phyloP scores from a whole-genome alignment of 75 land plant genomes.

The Cryptomeria japonica region DNA sequence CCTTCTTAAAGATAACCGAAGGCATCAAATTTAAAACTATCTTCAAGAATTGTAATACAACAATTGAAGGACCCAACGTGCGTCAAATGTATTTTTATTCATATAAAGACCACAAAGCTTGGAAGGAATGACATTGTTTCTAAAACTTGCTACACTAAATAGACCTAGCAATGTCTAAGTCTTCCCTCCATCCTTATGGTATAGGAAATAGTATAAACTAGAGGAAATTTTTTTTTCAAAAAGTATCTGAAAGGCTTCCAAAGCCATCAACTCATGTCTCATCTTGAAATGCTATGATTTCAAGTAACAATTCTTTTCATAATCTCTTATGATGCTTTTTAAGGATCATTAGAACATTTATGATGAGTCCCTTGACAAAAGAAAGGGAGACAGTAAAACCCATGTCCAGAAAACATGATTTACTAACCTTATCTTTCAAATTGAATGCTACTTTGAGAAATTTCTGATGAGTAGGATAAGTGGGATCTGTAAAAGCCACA shows the following conservation, averaged over 20 bases:
- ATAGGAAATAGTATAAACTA: not conserved
- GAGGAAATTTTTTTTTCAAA: not conserved
- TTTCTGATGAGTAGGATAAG: not conserved
- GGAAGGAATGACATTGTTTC: too few relatives aligned
- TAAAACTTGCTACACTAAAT: too few relatives aligned
- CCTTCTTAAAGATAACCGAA: too few relatives aligned
- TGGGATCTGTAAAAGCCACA: not conserved
- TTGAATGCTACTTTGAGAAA: not conserved
- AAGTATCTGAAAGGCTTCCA: not conserved
- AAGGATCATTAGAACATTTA: too few relatives aligned
- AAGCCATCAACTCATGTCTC: not conserved
- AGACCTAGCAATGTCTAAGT: not conserved
- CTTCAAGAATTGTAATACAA: too few relatives aligned
- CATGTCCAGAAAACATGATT: not conserved
- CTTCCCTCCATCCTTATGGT: not conserved
- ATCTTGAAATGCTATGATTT: not conserved
- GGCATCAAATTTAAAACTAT: too few relatives aligned
- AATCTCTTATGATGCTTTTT: too few relatives aligned
- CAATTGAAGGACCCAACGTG: too few relatives aligned
- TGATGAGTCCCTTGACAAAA: not conserved
- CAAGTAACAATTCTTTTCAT: not conserved
- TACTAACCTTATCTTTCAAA: conserved; percentile 5
- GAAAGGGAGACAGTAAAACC: not conserved
- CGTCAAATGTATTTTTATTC: too few relatives aligned
- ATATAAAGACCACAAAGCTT: not conserved